These are phyloP conservation scores for Ceratocystis destructans DNA, from an alignment of 2,329 filamentous ascomycete genomes.

Conservation along the genomic window DNA sequence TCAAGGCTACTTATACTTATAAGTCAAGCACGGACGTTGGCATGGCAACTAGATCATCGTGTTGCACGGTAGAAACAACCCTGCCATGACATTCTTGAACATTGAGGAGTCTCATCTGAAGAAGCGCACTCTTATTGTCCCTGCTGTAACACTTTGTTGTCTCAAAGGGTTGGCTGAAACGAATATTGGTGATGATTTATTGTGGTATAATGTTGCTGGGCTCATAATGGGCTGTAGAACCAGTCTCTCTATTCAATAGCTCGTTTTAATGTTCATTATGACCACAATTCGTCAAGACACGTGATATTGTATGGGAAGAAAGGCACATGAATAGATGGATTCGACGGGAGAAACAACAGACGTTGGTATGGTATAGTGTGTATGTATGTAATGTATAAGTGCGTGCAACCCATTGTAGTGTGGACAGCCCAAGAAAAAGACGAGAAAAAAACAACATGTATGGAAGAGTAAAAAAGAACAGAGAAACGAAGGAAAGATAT, in stretches of 20 bases:
- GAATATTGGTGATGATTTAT: too few relatives aligned
- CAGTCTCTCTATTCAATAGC: not conserved
- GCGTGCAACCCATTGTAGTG: not conserved
- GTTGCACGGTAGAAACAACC: not conserved
- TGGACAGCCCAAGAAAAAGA: not conserved
- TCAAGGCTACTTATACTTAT: not conserved
- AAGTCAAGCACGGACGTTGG: not conserved
- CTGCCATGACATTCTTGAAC: not conserved
- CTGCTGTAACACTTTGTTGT: not conserved
- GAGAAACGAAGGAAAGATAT: not conserved
- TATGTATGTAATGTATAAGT: constrained; percentile 2
- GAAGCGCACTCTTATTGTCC: not conserved
- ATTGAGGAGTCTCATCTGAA: not conserved
- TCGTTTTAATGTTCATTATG: not conserved
- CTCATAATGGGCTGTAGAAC: not conserved
- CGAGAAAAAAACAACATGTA: constrained; percentile 2
- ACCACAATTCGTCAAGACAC: not conserved
- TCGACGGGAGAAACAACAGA: not conserved
- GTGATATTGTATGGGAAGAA: not conserved
- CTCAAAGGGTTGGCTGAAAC: not conserved
- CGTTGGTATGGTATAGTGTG: not conserved
- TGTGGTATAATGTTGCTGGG: not conserved
- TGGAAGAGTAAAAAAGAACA: constrained; percentile 6
- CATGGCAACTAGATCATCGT: constrained; percentile 1
- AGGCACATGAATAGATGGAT: not conserved